Evolutionary conservation across 2,329 filamentous ascomycete species (phyloP).

Genomic region (Ceratocystiopsis brevicomis): DNA sequence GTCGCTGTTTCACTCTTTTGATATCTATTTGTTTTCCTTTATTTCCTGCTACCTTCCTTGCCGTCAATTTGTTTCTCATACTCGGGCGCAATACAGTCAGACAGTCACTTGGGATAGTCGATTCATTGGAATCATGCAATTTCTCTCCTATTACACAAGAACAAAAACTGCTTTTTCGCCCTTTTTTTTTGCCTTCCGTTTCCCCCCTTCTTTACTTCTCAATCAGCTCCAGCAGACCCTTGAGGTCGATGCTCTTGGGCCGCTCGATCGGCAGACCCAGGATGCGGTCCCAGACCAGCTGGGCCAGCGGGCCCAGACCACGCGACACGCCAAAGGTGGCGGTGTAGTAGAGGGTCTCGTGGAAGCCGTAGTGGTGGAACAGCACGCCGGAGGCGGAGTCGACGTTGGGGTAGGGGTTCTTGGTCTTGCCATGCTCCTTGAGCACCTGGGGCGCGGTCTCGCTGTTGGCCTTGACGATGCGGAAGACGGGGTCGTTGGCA

Average conservation of each 20-base stretch:
- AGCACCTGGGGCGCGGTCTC: slow-evolving; percentile 80
- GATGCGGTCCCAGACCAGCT: slow-evolving; percentile 90
- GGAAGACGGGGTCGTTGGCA: slow-evolving; percentile 72
- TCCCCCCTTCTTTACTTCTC: slow-evolving; percentile 15
- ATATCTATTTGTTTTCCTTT: no score
- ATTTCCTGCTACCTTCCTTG: no score
- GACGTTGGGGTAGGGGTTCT: slow-evolving; percentile 95
- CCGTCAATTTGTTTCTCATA: no score
- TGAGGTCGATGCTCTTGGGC: slow-evolving; percentile 91
- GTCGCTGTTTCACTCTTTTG: no score
- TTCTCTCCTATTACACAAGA: no score
- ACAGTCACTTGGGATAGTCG: no score
- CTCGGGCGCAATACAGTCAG: no score
- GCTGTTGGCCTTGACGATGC: slow-evolving; percentile 83
- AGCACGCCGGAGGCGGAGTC: slow-evolving; percentile 84
- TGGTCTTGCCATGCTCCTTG: slow-evolving; percentile 92
- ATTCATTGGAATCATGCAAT: no score
- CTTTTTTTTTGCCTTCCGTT: no score
- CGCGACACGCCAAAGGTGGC: slow-evolving; percentile 51
- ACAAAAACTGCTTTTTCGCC: no score
- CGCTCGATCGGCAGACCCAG: slow-evolving; percentile 89
- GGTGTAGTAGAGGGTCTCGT: slow-evolving; percentile 88
- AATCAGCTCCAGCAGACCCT: slow-evolving; percentile 58
- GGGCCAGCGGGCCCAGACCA: slow-evolving; percentile 71
- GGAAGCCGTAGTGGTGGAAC: slow-evolving; percentile 97